Evolutionary conservation across 2,329 filamentous ascomycete species (phyloP).

Genomic region (Zymoseptoria brevis): DNA sequence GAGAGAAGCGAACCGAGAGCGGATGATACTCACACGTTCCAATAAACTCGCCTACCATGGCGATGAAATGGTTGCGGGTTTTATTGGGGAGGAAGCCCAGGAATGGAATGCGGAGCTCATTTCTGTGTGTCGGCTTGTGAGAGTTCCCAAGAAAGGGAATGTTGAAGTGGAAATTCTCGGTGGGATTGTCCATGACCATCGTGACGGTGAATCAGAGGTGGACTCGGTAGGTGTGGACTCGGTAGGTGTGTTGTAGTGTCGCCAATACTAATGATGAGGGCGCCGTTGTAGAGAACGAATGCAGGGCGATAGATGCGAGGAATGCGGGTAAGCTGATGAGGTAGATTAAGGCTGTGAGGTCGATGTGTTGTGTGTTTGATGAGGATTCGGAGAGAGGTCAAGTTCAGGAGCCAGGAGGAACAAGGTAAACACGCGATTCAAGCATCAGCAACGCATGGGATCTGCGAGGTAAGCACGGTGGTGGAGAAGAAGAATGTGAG

Average conservation of each 20-base stretch:
- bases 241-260: neutral
- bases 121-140: slow-evolving; percentile 7
- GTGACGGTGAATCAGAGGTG: slow-evolving; percentile 12
- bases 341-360: neutral
- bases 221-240: neutral
- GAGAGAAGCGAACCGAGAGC: neutral
- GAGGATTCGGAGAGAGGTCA: neutral
- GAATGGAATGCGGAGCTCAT: slow-evolving; percentile 33
- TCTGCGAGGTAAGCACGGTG: neutral
- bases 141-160: slow-evolving; percentile 13
- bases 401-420: neutral
- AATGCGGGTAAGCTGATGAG: neutral
- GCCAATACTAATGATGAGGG: neutral
- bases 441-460: neutral
- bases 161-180: slow-evolving; percentile 24
- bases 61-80: slow-evolving; percentile 37
- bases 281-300: neutral
- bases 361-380: neutral
- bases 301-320: neutral
- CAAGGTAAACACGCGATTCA: neutral
- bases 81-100: slow-evolving; percentile 39
- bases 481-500: neutral
- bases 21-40: slow-evolving; percentile 28
- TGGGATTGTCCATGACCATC: slow-evolving; percentile 35
- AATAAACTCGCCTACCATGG: slow-evolving; percentile 33